These are phyloP conservation scores for Volvariella volvacea DNA, from an alignment of 1,284 basidiomycete species.

Conservation along the genomic window DNA sequence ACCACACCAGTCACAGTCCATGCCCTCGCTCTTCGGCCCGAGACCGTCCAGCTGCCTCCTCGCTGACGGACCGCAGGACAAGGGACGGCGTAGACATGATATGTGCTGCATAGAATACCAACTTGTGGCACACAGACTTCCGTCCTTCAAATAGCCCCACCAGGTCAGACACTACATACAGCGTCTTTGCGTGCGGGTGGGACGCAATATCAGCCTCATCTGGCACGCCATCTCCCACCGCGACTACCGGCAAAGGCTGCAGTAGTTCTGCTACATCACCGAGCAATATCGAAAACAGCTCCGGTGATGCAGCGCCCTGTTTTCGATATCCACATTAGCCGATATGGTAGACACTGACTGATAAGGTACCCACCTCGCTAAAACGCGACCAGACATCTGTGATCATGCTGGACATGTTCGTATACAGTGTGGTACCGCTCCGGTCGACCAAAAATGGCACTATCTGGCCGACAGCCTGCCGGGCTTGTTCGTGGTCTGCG, in stretches of 20 bases:
- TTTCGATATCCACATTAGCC: slow-evolving; percentile 6
- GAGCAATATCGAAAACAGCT: slow-evolving; percentile 44
- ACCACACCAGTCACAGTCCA: slow-evolving; percentile 16
- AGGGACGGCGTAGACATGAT: slow-evolving; percentile 33
- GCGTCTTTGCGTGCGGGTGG: slow-evolving; percentile 32
- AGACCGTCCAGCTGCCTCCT: background rate
- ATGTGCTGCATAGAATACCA: slow-evolving; percentile 53
- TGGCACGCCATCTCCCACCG: slow-evolving; percentile 11
- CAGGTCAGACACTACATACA: slow-evolving; percentile 51
- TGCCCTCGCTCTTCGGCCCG: slow-evolving; percentile 4
- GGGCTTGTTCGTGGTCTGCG: slow-evolving; percentile 39
- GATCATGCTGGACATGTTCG: slow-evolving; percentile 41
- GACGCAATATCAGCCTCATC: slow-evolving; percentile 13
- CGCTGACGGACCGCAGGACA: slow-evolving; percentile 20
- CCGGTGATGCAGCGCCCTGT: slow-evolving; percentile 40
- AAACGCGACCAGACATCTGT: slow-evolving; percentile 58
- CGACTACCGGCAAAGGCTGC: slow-evolving; percentile 37
- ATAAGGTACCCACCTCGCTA: slow-evolving; percentile 32
- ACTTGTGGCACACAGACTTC: slow-evolving; percentile 44
- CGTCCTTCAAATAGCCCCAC: slow-evolving; percentile 27
- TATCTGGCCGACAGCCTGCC: slow-evolving; percentile 38
- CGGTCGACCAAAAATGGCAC: slow-evolving; percentile 58
- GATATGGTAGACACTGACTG: slow-evolving; percentile 1
- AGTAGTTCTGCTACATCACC: slow-evolving; percentile 45
- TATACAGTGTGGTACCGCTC: slow-evolving; percentile 43